Conservation (phyloP, 2,329 filamentous ascomycete genomes). For the Microdochium nivale region DNA sequence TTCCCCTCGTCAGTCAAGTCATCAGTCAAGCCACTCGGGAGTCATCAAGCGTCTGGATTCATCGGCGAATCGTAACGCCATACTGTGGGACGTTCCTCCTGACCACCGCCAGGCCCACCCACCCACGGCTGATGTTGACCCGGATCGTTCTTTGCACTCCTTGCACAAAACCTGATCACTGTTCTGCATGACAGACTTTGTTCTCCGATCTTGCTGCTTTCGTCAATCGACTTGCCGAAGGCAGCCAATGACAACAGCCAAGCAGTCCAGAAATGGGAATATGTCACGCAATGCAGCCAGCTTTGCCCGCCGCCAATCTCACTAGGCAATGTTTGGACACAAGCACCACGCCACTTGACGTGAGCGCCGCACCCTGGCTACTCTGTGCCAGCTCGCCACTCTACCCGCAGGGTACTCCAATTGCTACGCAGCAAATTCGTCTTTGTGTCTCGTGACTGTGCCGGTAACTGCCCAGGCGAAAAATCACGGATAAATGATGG, state of each 20-base stretch:
- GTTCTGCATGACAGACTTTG: no score
- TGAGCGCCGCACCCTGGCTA: not conserved
- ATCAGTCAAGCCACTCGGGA: no score
- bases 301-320: not conserved
- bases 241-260: not conserved
- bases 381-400: not conserved
- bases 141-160: not conserved
- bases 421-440: not conserved
- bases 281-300: not conserved
- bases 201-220: not conserved
- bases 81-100: not conserved
- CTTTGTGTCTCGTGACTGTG: no score
- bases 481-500: not conserved
- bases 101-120: not conserved
- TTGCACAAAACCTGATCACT: no score
- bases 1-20: no score
- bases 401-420: not conserved
- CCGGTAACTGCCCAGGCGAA: not conserved
- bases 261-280: conserved; percentile 1
- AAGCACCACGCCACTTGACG: not conserved
- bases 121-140: not conserved
- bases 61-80: no score
- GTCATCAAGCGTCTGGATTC: no score
- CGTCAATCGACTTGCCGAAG: not conserved
- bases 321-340: not conserved